Percentiles rank a stretch among this genome's conserved stretches.
Evolutionary conservation across 108 stramenopile genomes (phyloP).

Genomic region (Pinguiococcus pyrenoidosus): DNA sequence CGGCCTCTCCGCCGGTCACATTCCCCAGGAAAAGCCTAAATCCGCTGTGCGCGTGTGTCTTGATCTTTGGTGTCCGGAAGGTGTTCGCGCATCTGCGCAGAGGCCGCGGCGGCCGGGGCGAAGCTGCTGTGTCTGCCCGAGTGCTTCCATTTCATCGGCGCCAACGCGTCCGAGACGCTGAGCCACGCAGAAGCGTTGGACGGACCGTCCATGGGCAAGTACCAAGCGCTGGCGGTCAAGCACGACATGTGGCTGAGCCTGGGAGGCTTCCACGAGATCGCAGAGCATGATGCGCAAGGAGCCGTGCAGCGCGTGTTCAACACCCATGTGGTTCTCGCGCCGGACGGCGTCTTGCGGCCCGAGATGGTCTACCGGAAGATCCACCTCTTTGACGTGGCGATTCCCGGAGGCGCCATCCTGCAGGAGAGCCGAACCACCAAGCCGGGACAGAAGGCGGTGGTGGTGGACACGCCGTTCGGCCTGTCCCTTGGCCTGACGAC

Average conservation of each 20-base stretch:
- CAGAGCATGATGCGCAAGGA: background rate
- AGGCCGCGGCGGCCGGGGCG: slow-evolving; percentile 4
- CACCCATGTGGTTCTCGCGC: slow-evolving; percentile 77
- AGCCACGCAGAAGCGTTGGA: slow-evolving; percentile 6
- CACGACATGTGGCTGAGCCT: slow-evolving; percentile 30
- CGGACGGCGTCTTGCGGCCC: slow-evolving; percentile 38
- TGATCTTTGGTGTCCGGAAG: too few relatives aligned
- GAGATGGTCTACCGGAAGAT: slow-evolving; percentile 62
- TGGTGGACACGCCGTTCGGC: slow-evolving; percentile 58
- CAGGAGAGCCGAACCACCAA: slow-evolving; percentile 60
- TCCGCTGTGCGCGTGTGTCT: too few relatives aligned
- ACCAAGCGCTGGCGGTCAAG: slow-evolving; percentile 13
- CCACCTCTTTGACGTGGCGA: slow-evolving; percentile 83
- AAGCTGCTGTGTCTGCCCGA: slow-evolving; percentile 32
- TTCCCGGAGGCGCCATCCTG: slow-evolving; percentile 49
- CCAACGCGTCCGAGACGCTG: slow-evolving; percentile 9
- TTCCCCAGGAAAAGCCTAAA: too few relatives aligned
- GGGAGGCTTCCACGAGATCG: slow-evolving; percentile 34
- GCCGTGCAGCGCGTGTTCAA: slow-evolving; percentile 50
- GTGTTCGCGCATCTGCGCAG: too few relatives aligned
- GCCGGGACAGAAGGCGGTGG: slow-evolving; percentile 62
- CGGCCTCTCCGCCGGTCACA: too few relatives aligned
- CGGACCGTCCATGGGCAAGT: slow-evolving; percentile 20
- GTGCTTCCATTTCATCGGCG: slow-evolving; percentile 31
- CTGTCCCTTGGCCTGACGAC: slow-evolving; percentile 67